Evolutionary conservation across 176 grass and related monocot genomes (phyloP).

Genomic region (Triticum monococcum): DNA sequence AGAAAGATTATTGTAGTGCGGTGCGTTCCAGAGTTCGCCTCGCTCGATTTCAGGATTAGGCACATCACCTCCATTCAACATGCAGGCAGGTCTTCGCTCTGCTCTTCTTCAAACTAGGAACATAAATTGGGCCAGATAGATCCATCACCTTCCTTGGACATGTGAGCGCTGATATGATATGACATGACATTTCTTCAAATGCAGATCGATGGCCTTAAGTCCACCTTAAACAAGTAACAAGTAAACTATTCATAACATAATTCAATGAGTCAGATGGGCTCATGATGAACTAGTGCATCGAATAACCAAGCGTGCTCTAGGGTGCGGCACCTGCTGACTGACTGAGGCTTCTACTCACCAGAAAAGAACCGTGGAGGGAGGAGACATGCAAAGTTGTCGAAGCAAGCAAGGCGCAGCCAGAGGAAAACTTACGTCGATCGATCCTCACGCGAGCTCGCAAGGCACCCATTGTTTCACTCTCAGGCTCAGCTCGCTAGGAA

Average conservation of each 20-base stretch:
- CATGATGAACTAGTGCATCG: background rate
- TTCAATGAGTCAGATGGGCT: background rate
- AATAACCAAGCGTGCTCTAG: background rate
- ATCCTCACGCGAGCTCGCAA: slow-evolving; percentile 36
- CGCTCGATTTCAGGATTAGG: too few relatives aligned
- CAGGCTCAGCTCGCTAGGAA: slow-evolving; percentile 61
- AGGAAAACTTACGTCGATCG: too few relatives aligned
- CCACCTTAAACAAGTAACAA: too few relatives aligned
- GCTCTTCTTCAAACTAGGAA: too few relatives aligned
- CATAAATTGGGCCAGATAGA: too few relatives aligned
- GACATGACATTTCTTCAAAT: background rate
- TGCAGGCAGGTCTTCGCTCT: too few relatives aligned
- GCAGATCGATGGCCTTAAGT: background rate
- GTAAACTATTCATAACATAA: too few relatives aligned
- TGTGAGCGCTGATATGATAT: background rate
- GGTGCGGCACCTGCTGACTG: background rate
- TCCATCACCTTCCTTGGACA: background rate
- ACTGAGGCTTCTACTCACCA: too few relatives aligned
- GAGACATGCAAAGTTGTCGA: background rate
- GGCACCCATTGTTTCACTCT: slow-evolving; percentile 74
- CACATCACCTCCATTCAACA: too few relatives aligned
- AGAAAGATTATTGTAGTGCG: too few relatives aligned
- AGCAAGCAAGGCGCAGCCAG: background rate
- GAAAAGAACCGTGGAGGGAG: slow-evolving; percentile 15
- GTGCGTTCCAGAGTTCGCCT: too few relatives aligned